Percentiles rank a stretch among this genome's conserved stretches.
Conservation (phyloP, 106 monocot genomes). For the Ottelia alismoides region DNA sequence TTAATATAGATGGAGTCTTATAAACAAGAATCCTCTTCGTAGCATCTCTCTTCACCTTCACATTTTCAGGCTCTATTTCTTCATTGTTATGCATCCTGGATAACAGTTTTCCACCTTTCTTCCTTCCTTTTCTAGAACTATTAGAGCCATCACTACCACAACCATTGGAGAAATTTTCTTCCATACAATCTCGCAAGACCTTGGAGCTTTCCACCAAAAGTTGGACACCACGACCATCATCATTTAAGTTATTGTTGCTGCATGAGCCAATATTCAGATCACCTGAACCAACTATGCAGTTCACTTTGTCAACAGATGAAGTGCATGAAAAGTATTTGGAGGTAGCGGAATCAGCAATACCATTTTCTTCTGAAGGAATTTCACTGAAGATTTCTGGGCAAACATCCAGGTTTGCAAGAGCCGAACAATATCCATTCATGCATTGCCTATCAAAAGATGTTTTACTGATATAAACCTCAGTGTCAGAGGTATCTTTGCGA, state of each 20-base stretch:
- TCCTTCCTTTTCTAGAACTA: background rate
- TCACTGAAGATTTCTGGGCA: background rate
- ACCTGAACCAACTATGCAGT: slow-evolving; percentile 2
- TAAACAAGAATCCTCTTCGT: slow-evolving; percentile 47
- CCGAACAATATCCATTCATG: background rate
- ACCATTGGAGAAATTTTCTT: slow-evolving; percentile 1
- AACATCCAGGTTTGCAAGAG: background rate
- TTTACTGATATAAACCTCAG: too few species aligned
- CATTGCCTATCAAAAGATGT: background rate
- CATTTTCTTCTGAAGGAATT: slow-evolving; percentile 9
- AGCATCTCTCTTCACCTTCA: slow-evolving; percentile 52
- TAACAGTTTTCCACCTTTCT: slow-evolving; percentile 2
- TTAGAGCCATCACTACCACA: slow-evolving; percentile 8
- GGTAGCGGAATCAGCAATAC: slow-evolving; percentile 9
- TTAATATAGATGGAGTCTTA: slow-evolving; percentile 42
- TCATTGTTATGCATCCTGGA: slow-evolving; percentile 6
- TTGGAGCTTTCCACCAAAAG: slow-evolving; percentile 2
- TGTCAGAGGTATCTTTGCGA: background rate
- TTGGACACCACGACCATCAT: slow-evolving; percentile 5
- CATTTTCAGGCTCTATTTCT: slow-evolving; percentile 11
- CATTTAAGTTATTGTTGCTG: slow-evolving; percentile 7
- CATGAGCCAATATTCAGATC: slow-evolving; percentile 13
- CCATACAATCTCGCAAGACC: slow-evolving; percentile 3
- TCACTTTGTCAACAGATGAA: slow-evolving; percentile 1
- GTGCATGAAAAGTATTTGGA: slow-evolving; percentile 5